phyloP scores from a whole-genome alignment of 768 basidiomycete genomes.

The Lactarius hatsudake region DNA sequence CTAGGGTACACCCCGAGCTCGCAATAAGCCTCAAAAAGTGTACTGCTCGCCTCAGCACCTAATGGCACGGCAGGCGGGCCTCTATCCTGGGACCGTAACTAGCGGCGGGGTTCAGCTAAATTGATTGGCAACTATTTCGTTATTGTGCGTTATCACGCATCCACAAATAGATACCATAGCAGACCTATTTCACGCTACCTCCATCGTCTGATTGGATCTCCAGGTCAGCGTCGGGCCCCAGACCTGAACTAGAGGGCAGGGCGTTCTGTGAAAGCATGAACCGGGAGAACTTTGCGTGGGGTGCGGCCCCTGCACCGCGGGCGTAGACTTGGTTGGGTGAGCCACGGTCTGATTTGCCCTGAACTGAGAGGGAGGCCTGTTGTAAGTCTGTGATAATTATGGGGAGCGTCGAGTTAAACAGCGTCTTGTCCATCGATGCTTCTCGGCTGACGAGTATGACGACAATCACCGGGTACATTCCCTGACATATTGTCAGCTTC shows the following conservation, averaged over 20 bases:
- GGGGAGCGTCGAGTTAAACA: not conserved
- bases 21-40: not conserved
- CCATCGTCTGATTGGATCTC: not conserved
- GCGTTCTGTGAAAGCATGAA: not conserved
- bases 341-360: not conserved
- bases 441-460: not conserved
- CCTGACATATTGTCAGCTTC: not conserved
- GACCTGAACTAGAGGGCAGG: not conserved
- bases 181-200: not conserved
- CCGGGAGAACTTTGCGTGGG: not conserved
- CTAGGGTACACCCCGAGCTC: not conserved
- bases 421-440: constrained; percentile 2
- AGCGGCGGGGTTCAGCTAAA: not conserved
- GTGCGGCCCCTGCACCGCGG: not conserved
- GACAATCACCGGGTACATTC: not conserved
- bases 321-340: not conserved
- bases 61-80: not conserved
- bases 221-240: not conserved
- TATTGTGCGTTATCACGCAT: too few relatives aligned
- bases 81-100: not conserved
- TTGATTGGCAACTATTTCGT: too few relatives aligned
- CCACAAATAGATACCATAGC: not conserved
- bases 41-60: not conserved
- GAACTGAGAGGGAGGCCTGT: not conserved
- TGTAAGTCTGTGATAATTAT: too few relatives aligned